Conservation (phyloP, 1,139 yeast genomes). For the Hyphopichia buzzinii region DNA sequence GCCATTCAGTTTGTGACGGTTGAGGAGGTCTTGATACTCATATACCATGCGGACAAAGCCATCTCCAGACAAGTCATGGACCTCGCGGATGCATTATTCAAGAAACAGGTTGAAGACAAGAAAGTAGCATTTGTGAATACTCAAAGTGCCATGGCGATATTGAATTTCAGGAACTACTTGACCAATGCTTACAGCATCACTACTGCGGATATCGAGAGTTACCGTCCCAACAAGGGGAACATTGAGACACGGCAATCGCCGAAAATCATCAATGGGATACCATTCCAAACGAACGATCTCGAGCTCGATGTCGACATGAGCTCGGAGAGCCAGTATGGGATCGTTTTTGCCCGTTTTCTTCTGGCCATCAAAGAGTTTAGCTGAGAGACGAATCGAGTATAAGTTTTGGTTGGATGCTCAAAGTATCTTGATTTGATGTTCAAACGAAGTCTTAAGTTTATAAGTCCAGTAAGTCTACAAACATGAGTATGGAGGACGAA, state of each 20-base stretch:
- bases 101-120: slow-evolving; percentile 4
- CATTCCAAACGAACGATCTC: slow-evolving; percentile 10
- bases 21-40: slow-evolving; percentile 36
- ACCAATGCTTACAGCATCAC: slow-evolving; percentile 20
- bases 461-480: too few species aligned
- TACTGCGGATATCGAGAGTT: slow-evolving; percentile 18
- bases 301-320: slow-evolving; percentile 8
- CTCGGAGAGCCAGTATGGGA: slow-evolving; percentile 8
- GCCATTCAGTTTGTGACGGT: slow-evolving; percentile 31
- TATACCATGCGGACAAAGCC: slow-evolving; percentile 14
- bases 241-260: slow-evolving; percentile 24
- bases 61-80: slow-evolving; percentile 33
- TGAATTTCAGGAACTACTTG: slow-evolving; percentile 21
- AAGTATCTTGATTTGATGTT: too few species aligned
- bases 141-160: slow-evolving; percentile 21
- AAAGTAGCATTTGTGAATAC: slow-evolving; percentile 13
- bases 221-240: slow-evolving; percentile 24
- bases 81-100: slow-evolving; percentile 19
- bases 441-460: too few species aligned
- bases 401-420: too few species aligned
- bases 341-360: slow-evolving; percentile 11
- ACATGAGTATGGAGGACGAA: too few species aligned
- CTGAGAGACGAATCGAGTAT: too few species aligned
- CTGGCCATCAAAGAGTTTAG: slow-evolving; percentile 10
- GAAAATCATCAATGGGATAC: slow-evolving; percentile 11